phyloP scores from a whole-genome alignment of 208 protist genomes.

The Leishmania amazonensis region DNA sequence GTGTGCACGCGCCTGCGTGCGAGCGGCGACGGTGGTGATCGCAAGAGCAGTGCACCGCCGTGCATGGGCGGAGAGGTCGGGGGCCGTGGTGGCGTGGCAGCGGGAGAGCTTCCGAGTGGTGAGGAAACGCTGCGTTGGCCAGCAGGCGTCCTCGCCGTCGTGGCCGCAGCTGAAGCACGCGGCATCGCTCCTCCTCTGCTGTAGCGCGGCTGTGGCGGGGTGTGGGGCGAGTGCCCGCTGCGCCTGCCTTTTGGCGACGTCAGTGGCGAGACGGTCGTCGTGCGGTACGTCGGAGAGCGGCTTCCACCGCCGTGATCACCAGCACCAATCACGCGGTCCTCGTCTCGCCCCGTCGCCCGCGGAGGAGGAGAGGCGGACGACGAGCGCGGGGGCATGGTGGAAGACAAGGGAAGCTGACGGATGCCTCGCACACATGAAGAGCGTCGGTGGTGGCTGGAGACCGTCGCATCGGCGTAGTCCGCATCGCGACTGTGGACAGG shows the following conservation, averaged over 20 bases:
- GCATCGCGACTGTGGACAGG: not conserved
- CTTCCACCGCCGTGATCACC: not conserved
- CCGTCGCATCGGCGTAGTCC: not conserved
- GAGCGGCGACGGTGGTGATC: not conserved
- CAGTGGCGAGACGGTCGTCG: slow-evolving; percentile 25
- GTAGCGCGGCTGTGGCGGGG: not conserved
- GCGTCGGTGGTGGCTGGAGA: not conserved
- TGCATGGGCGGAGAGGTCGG: slow-evolving; percentile 5
- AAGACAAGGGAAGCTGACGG: not conserved
- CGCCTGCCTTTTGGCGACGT: slow-evolving; percentile 4
- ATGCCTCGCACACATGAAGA: slow-evolving; percentile 21
- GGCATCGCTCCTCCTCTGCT: not conserved
- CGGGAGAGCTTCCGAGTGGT: not conserved
- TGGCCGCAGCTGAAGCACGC: not conserved
- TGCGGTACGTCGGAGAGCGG: slow-evolving; percentile 27
- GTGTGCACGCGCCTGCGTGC: slow-evolving; percentile 16
- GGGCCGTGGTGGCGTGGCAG: slow-evolving; percentile 8
- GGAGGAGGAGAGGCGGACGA: slow-evolving; percentile 6
- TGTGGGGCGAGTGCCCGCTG: slow-evolving; percentile 2
- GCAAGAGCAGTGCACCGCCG: not conserved
- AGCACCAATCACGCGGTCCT: not conserved
- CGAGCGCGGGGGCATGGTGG: not conserved
- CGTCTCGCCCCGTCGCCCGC: not conserved
- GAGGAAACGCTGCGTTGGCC: not conserved
- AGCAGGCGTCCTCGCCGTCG: not conserved